These are phyloP conservation scores for Andrographis paniculata DNA, from an alignment of 305 asterid species.

Conservation along the genomic window DNA sequence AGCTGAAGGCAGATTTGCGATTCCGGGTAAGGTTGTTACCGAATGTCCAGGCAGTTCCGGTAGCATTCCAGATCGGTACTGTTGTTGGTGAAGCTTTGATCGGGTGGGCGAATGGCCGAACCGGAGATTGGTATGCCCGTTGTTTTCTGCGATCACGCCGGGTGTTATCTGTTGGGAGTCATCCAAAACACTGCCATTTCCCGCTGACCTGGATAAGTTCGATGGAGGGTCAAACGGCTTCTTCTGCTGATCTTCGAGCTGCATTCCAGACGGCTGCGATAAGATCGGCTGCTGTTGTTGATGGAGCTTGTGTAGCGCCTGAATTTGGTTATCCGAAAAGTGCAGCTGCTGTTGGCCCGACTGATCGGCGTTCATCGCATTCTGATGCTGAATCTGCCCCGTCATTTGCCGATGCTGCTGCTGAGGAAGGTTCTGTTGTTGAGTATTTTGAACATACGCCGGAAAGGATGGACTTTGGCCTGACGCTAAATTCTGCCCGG, in stretches of 20 bases:
- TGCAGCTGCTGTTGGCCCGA: constrained; percentile 46
- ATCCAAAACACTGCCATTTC: constrained; percentile 42
- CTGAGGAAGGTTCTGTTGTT: constrained; percentile 28
- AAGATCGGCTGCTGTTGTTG: constrained; percentile 55
- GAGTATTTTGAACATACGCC: background rate
- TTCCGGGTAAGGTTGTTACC: constrained; percentile 33
- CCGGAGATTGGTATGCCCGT: constrained; percentile 37
- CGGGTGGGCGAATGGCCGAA: constrained; percentile 38
- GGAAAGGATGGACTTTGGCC: constrained; percentile 50
- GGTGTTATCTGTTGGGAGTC: constrained; percentile 35
- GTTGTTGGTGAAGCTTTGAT: constrained; percentile 34
- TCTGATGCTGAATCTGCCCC: constrained; percentile 7
- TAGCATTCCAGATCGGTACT: constrained; percentile 41
- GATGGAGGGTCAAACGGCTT: constrained; percentile 39
- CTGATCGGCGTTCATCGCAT: constrained; percentile 31
- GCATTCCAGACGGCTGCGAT: constrained; percentile 38
- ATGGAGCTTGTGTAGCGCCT: constrained; percentile 65
- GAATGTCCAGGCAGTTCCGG: constrained; percentile 40
- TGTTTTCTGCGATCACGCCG: constrained; percentile 32
- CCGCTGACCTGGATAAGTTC: constrained; percentile 38
- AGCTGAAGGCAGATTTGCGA: constrained; percentile 32
- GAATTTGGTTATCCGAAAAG: constrained; percentile 54
- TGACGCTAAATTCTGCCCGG: constrained; percentile 34
- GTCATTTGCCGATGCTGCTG: background rate
- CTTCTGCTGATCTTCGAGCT: constrained; percentile 46